Evolutionary conservation across 495 filamentous ascomycete genomes (phyloP), one percentile per base, ranked within the genome.

Genomic region (Aspergillus steynii): DNA sequence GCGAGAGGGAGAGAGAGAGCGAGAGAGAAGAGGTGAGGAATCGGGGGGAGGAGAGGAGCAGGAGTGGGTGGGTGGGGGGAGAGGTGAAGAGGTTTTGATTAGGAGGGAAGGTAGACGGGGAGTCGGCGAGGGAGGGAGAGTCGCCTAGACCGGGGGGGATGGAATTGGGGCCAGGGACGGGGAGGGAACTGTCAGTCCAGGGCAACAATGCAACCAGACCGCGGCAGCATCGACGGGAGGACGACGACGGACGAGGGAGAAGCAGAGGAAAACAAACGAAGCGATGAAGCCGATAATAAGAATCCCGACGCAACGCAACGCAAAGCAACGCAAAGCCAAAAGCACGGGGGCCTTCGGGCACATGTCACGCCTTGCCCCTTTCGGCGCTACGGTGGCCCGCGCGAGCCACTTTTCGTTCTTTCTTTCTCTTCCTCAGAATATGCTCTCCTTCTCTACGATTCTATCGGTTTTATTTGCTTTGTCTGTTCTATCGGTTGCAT

Each of bases 291-390:
- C 37, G 37, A 42, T 20, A 20, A 20, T 20, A 20, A 20, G 20
- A 20, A 20, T 20, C 20, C 20, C 20, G 20, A 20, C 20, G 20
- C 20, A 20, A 20, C 20, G 20, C 20, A 20, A 20, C 20, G 20
- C 20, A 20, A 42, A 42, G 12, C 12, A 15, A 42, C 12, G 37
- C 37, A 42, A 42, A 42, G 37, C 37, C 50, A 64, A 64, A 65
- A 64, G 63, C 58, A 66, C 60, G 63, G 63, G 60, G 64, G 58
- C 60, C 61, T 56, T 67, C 61, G 61, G 67, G 67, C 67, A 69
- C 66, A 66, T 69, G 67, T 67, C 67, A 67, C 62, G 52, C 67
- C 62, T 64, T 64, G 61, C 62, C 59, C 58, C 59, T 27, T 54
- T 29, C 47, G 29, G 50, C 12, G 37, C 27, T 67, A 65, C 67